Evolutionary conservation across 2,329 filamentous ascomycete genomes (phyloP).

Genomic region (Nannizzia gypsea): DNA sequence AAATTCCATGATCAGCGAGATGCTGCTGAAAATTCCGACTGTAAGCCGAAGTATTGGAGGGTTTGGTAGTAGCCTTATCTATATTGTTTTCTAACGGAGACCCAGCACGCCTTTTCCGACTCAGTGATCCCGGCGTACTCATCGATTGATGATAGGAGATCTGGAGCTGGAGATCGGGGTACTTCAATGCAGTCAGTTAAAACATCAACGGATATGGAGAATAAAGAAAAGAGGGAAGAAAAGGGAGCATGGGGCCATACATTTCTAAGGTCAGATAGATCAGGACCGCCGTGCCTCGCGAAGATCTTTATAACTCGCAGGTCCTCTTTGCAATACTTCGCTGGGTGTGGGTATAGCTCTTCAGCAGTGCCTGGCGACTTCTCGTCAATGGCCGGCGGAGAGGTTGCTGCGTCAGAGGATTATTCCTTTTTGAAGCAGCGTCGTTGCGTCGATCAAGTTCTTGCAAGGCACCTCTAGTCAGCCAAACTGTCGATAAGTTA

Average conservation of each 20-base stretch:
- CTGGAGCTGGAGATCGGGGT: not conserved
- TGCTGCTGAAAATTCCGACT: not conserved
- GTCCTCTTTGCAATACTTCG: not conserved
- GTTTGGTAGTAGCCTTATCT: not conserved
- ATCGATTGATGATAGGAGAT: not conserved
- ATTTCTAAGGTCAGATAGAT: conserved; percentile 12
- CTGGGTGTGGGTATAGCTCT: conserved; percentile 5
- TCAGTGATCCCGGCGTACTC: not conserved
- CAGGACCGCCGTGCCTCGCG: conserved; percentile 10
- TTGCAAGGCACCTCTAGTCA: conserved; percentile 15
- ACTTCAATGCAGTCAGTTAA: not conserved
- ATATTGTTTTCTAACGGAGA: not conserved
- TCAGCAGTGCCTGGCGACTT: conserved; percentile 8
- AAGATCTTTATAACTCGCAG: conserved; percentile 7
- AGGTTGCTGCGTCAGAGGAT: not conserved
- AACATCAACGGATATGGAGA: too few species aligned
- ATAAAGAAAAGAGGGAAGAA: too few species aligned
- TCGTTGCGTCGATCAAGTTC: conserved; percentile 19
- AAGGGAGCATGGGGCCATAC: conserved; percentile 8
- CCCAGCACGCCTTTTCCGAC: not conserved
- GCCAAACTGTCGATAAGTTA: conserved; percentile 17
- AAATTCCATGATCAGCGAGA: not conserved
- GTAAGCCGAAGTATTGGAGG: not conserved
- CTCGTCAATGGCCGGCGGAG: conserved; percentile 9
- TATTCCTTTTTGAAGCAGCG: not conserved